Evolutionary conservation across 805 yeast species (phyloP).

Genomic region (Candida chauliodis): DNA sequence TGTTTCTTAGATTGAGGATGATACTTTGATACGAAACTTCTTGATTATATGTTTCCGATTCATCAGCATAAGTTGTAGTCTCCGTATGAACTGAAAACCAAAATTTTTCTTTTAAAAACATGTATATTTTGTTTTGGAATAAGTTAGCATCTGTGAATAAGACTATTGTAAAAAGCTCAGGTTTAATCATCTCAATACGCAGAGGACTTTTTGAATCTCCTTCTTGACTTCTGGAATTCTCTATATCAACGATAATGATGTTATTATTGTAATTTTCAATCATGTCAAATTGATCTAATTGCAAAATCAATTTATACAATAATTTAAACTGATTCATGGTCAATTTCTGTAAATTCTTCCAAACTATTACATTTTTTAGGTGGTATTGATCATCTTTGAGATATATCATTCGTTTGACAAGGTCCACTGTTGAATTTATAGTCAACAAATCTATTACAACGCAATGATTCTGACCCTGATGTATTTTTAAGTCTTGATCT

Average conservation of each 20-base stretch:
- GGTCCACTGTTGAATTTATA: constrained; percentile 5
- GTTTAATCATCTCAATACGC: constrained; percentile 11
- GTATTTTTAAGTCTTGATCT: background rate
- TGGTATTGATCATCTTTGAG: constrained; percentile 1
- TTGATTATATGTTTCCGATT: background rate
- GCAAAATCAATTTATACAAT: constrained; percentile 16
- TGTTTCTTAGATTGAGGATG: constrained; percentile 9
- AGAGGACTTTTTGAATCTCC: background rate
- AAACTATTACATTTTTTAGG: constrained; percentile 13
- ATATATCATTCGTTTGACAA: constrained; percentile 5
- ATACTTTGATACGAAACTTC: background rate
- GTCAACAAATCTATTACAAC: constrained; percentile 10
- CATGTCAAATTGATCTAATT: constrained; percentile 21
- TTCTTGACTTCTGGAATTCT: background rate
- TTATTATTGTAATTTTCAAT: constrained; percentile 7
- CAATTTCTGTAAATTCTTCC: constrained; percentile 17
- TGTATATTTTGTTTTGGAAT: constrained; percentile 12
- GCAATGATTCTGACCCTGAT: too few species aligned
- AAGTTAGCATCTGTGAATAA: constrained; percentile 13
- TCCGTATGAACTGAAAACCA: constrained; percentile 21
- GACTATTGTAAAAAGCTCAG: constrained; percentile 16
- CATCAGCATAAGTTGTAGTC: background rate
- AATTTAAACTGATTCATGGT: constrained; percentile 12
- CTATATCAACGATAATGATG: constrained; percentile 2
- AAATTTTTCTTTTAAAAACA: constrained; percentile 22